Evolutionary conservation across 2,329 filamentous ascomycete genomes (phyloP), one percentile per base, ranked within the genome.

Genomic region (Tolypocladium capitatum): DNA sequence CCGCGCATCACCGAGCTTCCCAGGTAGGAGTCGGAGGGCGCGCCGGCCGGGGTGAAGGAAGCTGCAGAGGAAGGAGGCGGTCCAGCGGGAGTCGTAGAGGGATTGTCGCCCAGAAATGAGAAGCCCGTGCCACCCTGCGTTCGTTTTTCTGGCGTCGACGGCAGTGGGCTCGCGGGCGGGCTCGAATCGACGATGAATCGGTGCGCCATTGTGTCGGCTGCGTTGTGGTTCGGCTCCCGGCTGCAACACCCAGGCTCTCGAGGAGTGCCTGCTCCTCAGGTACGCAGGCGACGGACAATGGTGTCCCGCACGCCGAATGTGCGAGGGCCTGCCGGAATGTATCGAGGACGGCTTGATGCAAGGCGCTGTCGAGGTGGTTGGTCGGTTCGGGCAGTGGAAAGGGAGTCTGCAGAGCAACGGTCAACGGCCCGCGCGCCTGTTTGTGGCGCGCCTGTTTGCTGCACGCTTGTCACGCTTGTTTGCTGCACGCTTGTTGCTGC

Each of bases 31-130:
- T 69, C 72, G 21, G 76, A 74, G 0, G 76, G 76, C 16, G 75
- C 74, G 48, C 77, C 77, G 16, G 69, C 67, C 1, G 76, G 75
- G 1, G 75, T 78, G 61, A 78, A 78, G 40, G 74, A 76, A 5
- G 70, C 69, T 9, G 69, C 68, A 8, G 74, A 73, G 28, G 75
- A 74, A 1, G 74, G 73, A 28, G 74, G 73, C 31, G 70, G 69
- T 0, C 69, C 75, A 18, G 69, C 70, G 5, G 76, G 75, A 2
- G 75, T 78, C 2, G 73, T 77, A 34, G 74, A 72, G 7, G 74
- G 72, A 45, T 68, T 64, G 9, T 71, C 66, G 50, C 61, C 68
- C 35, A 68, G 67, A 34, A 61, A 62, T 36, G 68, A 70, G 38
- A 63, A 57, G 34, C 61, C 66, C 20, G 61, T 59, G 30, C 55